A percentile compares a stretch with the other conserved stretches of the same genome.
These are phyloP conservation scores for Cucumis cinereus DNA, from an alignment of 306 rosid genomes.

Conservation along the genomic window DNA sequence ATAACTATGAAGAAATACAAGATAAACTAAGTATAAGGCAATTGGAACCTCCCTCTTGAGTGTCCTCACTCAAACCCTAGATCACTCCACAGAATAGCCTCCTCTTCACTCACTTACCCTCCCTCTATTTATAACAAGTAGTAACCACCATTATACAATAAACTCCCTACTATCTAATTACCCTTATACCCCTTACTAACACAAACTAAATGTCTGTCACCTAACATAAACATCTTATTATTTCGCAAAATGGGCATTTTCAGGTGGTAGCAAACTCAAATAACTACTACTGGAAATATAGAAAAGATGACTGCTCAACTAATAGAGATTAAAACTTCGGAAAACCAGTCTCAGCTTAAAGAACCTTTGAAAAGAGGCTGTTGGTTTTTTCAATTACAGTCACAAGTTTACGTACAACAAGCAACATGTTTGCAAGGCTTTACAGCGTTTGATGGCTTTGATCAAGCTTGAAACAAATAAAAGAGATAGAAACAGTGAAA, in stretches of 20 bases:
- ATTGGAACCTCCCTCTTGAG: too few species aligned
- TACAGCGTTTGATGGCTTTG: not conserved
- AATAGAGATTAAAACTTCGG: not conserved
- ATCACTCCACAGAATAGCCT: too few species aligned
- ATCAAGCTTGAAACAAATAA: not conserved
- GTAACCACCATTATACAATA: too few species aligned
- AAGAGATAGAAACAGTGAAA: not conserved
- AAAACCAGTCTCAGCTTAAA: not conserved
- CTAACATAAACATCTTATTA: not conserved
- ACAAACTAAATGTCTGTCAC: too few species aligned
- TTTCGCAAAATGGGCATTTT: not conserved
- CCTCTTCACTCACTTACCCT: too few species aligned
- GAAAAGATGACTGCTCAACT: not conserved
- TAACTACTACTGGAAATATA: not conserved
- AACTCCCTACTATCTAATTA: too few species aligned
- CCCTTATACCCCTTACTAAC: too few species aligned
- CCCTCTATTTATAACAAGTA: too few species aligned
- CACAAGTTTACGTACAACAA: not conserved
- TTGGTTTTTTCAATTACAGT: not conserved
- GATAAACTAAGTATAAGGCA: too few species aligned
- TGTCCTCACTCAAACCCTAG: too few species aligned
- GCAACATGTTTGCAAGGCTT: not conserved
- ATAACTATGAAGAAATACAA: too few species aligned
- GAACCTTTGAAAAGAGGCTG: not conserved
- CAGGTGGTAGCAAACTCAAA: not conserved